Evolutionary conservation across 192 early-diverging fungal genomes (phyloP).

Genomic region (Gaertneriomyces sp.): DNA sequence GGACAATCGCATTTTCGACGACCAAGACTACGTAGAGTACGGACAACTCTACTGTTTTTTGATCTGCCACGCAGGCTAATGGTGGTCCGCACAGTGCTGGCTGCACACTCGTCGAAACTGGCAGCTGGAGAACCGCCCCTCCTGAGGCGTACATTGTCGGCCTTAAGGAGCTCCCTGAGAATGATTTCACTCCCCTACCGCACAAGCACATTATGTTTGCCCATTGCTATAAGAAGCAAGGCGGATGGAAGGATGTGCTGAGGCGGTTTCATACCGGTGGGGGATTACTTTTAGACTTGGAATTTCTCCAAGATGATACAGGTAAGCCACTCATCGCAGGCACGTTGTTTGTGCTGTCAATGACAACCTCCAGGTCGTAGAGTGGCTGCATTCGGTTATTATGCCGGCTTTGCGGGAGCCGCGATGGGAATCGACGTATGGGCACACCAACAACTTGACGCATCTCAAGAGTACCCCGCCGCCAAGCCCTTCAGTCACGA

Average conservation of each 20-base stretch:
- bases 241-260: constrained; percentile 88
- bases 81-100: constrained; percentile 72
- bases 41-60: no score
- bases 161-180: constrained; percentile 95
- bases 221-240: constrained; percentile 96
- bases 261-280: constrained; percentile 78
- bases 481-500: constrained; percentile 86
- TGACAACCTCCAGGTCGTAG: constrained; percentile 58
- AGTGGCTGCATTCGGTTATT: constrained; percentile 95
- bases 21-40: constrained; percentile 79
- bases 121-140: constrained; percentile 86
- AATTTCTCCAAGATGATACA: constrained; percentile 80
- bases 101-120: constrained; percentile 71
- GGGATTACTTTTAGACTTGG: constrained; percentile 87
- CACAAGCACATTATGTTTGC: constrained; percentile 98
- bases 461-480: constrained; percentile 57
- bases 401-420: constrained; percentile 93
- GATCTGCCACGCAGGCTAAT: not conserved
- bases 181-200: constrained; percentile 79
- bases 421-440: constrained; percentile 91
- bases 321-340: not conserved
- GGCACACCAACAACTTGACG: constrained; percentile 45
- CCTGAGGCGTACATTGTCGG: constrained; percentile 90
- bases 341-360: constrained; percentile 3
- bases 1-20: constrained; percentile 82